These are phyloP conservation scores for Suillus subalutaceus DNA, from an alignment of 768 basidiomycete species.

Conservation along the genomic window DNA sequence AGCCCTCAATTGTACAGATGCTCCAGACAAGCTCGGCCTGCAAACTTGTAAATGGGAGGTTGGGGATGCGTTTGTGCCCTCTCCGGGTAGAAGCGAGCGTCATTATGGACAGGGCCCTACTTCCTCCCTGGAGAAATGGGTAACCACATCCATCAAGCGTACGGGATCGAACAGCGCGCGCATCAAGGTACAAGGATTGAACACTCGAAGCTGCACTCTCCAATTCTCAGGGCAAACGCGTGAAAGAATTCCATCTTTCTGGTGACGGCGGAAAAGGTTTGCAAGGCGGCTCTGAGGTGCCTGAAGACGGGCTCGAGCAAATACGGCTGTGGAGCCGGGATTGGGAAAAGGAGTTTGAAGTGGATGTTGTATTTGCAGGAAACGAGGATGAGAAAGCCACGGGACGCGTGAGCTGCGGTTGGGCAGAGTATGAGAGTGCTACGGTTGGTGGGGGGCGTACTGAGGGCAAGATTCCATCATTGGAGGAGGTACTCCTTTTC, in stretches of 20 bases:
- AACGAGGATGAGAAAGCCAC: constrained; percentile 20
- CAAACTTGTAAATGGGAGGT: constrained; percentile 54
- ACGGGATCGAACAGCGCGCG: constrained; percentile 47
- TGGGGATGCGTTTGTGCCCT: constrained; percentile 36
- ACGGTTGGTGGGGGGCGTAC: constrained; percentile 46
- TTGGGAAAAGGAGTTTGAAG: constrained; percentile 57
- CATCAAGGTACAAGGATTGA: constrained; percentile 53
- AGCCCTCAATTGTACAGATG: constrained; percentile 35
- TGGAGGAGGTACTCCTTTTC: constrained; percentile 66
- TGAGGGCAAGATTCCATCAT: constrained; percentile 61
- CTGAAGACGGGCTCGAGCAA: constrained; percentile 38
- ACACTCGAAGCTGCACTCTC: constrained; percentile 67
- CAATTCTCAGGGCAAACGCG: constrained; percentile 52
- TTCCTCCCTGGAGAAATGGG: constrained; percentile 36
- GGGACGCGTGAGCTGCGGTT: constrained; percentile 63
- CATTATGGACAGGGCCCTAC: background rate
- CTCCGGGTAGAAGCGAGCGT: constrained; percentile 35
- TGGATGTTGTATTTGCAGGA: constrained; percentile 53
- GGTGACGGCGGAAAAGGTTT: constrained; percentile 38
- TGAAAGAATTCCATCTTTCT: constrained; percentile 44
- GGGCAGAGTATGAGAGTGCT: constrained; percentile 68
- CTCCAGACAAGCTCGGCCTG: constrained; percentile 37
- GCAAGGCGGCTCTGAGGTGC: constrained; percentile 46
- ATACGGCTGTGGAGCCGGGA: constrained; percentile 62
- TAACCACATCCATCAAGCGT: constrained; percentile 45